Evolutionary conservation across 805 yeast species (phyloP).

Genomic region (Teunomyces pallodes): DNA sequence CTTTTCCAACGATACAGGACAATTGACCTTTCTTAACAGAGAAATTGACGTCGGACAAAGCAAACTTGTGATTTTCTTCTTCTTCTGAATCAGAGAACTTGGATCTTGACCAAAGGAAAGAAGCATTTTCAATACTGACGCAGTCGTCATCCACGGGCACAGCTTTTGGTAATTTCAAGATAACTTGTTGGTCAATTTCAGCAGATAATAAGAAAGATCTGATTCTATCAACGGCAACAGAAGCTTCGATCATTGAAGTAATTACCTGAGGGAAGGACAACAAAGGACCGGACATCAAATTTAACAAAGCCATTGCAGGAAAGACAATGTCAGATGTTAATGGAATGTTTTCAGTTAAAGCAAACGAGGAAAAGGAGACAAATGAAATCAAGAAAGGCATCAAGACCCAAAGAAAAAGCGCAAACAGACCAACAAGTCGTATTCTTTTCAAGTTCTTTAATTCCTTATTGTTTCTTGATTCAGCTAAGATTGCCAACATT

Average conservation of each 20-base stretch:
- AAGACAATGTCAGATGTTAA: conserved; percentile 25
- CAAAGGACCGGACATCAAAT: conserved; percentile 55
- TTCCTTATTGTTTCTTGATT: conserved; percentile 21
- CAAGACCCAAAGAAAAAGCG: conserved; percentile 21
- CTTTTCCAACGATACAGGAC: conserved; percentile 25
- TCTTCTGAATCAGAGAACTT: conserved; percentile 7
- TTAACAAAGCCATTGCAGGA: conserved; percentile 26
- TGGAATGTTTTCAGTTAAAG: conserved; percentile 14
- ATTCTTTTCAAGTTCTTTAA: conserved; percentile 15
- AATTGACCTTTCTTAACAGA: conserved; percentile 23
- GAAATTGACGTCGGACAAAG: conserved; percentile 19
- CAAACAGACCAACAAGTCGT: conserved; percentile 9
- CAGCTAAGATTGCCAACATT: conserved; percentile 17
- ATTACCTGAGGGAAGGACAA: conserved; percentile 57
- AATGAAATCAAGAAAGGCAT: conserved; percentile 25
- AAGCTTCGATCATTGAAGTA: conserved; percentile 55
- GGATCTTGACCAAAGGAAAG: conserved; percentile 20
- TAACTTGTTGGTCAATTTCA: conserved; percentile 14
- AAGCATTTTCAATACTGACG: conserved; percentile 15
- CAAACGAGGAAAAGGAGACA: conserved; percentile 19
- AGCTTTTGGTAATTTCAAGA: conserved; percentile 2
- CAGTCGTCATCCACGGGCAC: conserved; percentile 13
- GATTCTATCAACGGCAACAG: conserved; percentile 57
- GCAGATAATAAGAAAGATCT: conserved; percentile 40
- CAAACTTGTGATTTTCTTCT: conserved; percentile 5